Evolutionary conservation across 495 filamentous ascomycete genomes (phyloP).

Genomic region (Penicillium samsonianum): DNA sequence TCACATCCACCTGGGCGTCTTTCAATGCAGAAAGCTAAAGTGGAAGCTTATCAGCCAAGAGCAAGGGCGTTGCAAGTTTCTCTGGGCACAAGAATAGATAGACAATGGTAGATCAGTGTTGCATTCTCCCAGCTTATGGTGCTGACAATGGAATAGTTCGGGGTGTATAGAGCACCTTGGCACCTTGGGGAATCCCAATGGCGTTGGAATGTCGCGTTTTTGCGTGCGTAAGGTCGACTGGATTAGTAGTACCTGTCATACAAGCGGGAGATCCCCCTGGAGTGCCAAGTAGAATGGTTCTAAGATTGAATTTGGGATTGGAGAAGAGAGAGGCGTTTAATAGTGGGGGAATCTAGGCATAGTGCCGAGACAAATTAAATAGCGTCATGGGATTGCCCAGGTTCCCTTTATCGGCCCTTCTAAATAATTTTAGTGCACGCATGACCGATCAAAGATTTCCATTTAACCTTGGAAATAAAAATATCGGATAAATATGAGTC

Average conservation of each 20-base stretch:
- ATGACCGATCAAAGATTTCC: slow-evolving; percentile 24
- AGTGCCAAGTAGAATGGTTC: not conserved
- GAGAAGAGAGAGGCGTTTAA: not conserved
- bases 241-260: slow-evolving; percentile 12
- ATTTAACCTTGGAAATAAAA: too few relatives aligned
- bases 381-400: slow-evolving; percentile 5
- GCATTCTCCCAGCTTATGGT: not conserved
- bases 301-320: slow-evolving; percentile 1
- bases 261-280: slow-evolving; percentile 15
- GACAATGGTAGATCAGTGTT: not conserved
- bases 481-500: too few relatives aligned
- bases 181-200: not conserved
- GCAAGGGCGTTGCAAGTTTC: not conserved
- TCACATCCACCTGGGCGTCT: too few relatives aligned
- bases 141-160: not conserved
- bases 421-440: slow-evolving; percentile 8
- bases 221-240: not conserved
- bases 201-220: slow-evolving; percentile 16
- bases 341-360: not conserved
- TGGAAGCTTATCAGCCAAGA: not conserved
- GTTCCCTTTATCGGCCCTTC: not conserved
- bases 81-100: not conserved
- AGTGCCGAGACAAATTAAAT: slow-evolving; percentile 6
- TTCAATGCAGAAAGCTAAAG: not conserved
- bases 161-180: slow-evolving; percentile 5